Base-by-base conservation (phyloP, 2,329 filamentous ascomycete genomes). In the Nemania serpens region DNA sequence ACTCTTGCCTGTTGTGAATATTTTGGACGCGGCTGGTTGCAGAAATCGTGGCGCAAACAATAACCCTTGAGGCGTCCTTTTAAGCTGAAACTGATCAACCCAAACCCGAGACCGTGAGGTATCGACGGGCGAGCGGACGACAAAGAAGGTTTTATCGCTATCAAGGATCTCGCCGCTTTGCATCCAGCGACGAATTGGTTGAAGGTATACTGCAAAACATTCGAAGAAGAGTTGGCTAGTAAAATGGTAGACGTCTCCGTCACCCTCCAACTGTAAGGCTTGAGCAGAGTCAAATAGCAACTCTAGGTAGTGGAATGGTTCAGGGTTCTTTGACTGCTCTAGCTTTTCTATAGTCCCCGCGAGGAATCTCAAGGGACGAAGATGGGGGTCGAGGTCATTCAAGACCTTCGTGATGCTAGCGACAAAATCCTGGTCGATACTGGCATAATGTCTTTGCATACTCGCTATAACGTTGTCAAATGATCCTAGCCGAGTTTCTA, bases 1-100 rank as follows among this genome's bases (percentile, higher is more conserved):
- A 68, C 90, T 96, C 75, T 97, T 97, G 0, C 94, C 94, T 1
- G 91, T 88, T 1, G 88, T 92, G 69, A 97, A 94, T 39, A 97
- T 91, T 63, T 88, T 90, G 22, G 80, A 77, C 0, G 86, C 86
- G 1, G 88, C 84, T 2, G 88, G 82, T 41, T 88, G 85, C 4
- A 97, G 80, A 66, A 97, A 97, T 2, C 78, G 82, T 0, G 94
- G 93, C 0, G 89, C 88, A 68, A 89, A 86, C 1, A 93, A 74
- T 1, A 77, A 76, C 15, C 88, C 86, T 43, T 86, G 79, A 2
- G 82, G 74, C 0, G 87, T 85, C 12, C 78, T 80, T 25, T 88
- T 85, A 13, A 97, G 78, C 20, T 83, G 80, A 73, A 88, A 97
- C 68, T 89, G 87, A 59, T 88, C 83, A 66, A 88, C 83, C 94